These are phyloP conservation scores for Biscogniauxia marginata DNA, from an alignment of 2,329 filamentous ascomycete genomes.

Conservation along the genomic window DNA sequence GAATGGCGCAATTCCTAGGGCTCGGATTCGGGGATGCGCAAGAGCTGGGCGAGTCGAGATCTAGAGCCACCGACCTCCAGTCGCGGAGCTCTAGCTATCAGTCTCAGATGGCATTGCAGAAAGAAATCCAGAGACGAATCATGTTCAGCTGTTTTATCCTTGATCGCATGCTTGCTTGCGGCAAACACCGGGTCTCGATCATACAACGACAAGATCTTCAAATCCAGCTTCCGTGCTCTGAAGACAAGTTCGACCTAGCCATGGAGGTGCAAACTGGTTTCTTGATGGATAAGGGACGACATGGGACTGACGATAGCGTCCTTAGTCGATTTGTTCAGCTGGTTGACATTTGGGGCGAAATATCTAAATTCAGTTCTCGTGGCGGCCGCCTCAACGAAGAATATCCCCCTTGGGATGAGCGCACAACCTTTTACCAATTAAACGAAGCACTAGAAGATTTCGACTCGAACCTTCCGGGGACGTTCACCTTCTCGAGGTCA, in stretches of 20 bases:
- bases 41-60: slow-evolving; percentile 27
- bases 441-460: slow-evolving; percentile 51
- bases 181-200: slow-evolving; percentile 59
- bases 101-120: slow-evolving; percentile 48
- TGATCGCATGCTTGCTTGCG: slow-evolving; percentile 67
- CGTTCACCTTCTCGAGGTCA: slow-evolving; percentile 55
- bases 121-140: slow-evolving; percentile 65
- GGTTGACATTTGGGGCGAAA: slow-evolving; percentile 59
- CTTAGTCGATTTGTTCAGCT: slow-evolving; percentile 56
- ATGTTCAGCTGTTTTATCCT: slow-evolving; percentile 75
- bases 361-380: slow-evolving; percentile 54
- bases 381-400: slow-evolving; percentile 52
- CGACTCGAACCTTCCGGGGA: slow-evolving; percentile 51
- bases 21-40: slow-evolving; percentile 54
- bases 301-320: slow-evolving; percentile 43
- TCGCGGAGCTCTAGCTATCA: slow-evolving; percentile 18
- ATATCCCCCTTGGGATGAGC: slow-evolving; percentile 57
- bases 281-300: slow-evolving; percentile 32
- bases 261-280: slow-evolving; percentile 55
- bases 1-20: slow-evolving; percentile 61
- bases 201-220: slow-evolving; percentile 58
- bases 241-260: slow-evolving; percentile 62
- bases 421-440: slow-evolving; percentile 54
- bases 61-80: slow-evolving; percentile 17
- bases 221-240: slow-evolving; percentile 67